phyloP scores from a whole-genome alignment of 202 grass and related monocot genomes.

The Eragrostis tef region DNA sequence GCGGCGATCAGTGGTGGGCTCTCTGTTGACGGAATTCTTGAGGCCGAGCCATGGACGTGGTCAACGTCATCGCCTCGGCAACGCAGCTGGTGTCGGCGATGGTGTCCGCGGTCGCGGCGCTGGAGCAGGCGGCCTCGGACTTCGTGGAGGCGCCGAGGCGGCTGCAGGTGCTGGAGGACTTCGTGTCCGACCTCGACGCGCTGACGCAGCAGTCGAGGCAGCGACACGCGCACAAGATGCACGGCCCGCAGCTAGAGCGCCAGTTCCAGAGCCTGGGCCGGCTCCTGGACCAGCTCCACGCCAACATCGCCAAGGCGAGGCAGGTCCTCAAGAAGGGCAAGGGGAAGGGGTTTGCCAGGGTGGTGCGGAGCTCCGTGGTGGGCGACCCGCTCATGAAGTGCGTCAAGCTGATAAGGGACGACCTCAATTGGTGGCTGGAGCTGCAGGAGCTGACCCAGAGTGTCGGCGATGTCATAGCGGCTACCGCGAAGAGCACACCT shows the following conservation, averaged over 20 bases:
- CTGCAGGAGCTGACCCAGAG: conserved; percentile 52
- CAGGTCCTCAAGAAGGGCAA: conserved; percentile 54
- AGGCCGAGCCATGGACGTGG: conserved; percentile 46
- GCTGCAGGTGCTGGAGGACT: conserved; percentile 59
- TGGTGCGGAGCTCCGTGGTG: conserved; percentile 57
- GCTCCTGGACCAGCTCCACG: conserved; percentile 51
- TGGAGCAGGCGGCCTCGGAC: conserved; percentile 59
- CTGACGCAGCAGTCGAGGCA: conserved; percentile 52
- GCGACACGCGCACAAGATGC: conserved; percentile 58
- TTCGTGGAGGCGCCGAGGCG: conserved; percentile 54
- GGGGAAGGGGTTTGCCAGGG: conserved; percentile 48
- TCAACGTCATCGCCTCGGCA: conserved; percentile 56
- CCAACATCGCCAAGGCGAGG: conserved; percentile 55
- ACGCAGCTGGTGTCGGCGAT: conserved; percentile 58
- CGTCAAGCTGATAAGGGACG: conserved; percentile 57
- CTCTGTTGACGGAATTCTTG: background rate
- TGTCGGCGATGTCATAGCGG: conserved; percentile 43
- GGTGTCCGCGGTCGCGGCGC: conserved; percentile 50
- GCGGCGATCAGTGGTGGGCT: background rate
- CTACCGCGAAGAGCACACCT: conserved; percentile 42
- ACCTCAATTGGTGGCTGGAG: conserved; percentile 70
- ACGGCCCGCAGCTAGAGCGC: conserved; percentile 50
- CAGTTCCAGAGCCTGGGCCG: conserved; percentile 56
- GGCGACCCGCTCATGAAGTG: conserved; percentile 58
- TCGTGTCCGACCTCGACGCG: conserved; percentile 52